These are phyloP conservation scores for Leccinum ochraceum DNA, from an alignment of 768 basidiomycete genomes.

Conservation along the genomic window DNA sequence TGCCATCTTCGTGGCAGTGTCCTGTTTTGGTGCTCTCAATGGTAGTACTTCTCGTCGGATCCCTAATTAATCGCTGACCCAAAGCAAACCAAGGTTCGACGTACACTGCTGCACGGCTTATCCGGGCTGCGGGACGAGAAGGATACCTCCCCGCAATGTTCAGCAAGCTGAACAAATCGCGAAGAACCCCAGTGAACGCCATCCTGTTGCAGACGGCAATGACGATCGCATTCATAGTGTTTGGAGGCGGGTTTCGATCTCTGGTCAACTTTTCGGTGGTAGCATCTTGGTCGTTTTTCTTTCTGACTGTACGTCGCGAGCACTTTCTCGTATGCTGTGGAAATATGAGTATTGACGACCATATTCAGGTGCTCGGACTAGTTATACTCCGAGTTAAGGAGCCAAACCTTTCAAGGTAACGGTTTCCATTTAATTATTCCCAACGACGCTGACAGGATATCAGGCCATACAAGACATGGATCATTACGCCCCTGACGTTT, in stretches of 20 bases:
- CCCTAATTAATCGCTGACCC: slow-evolving; percentile 4
- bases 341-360: slow-evolving; percentile 4
- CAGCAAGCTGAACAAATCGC: slow-evolving; percentile 67
- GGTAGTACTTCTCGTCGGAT: slow-evolving; percentile 42
- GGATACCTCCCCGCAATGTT: slow-evolving; percentile 85
- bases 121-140: slow-evolving; percentile 88
- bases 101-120: slow-evolving; percentile 79
- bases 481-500: slow-evolving; percentile 86
- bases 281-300: slow-evolving; percentile 86
- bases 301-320: slow-evolving; percentile 63
- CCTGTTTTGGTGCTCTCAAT: slow-evolving; percentile 94
- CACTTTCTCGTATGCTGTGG: background rate
- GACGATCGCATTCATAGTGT: slow-evolving; percentile 74
- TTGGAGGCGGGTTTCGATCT: slow-evolving; percentile 88
- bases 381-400: slow-evolving; percentile 89
- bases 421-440: slow-evolving; percentile 1
- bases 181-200: slow-evolving; percentile 88
- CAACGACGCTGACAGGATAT: slow-evolving; percentile 3
- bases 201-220: slow-evolving; percentile 75
- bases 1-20: slow-evolving; percentile 89
- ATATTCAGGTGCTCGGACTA: slow-evolving; percentile 74
- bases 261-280: slow-evolving; percentile 90
- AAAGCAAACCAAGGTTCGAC: slow-evolving; percentile 45
- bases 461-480: slow-evolving; percentile 94
- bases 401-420: slow-evolving; percentile 78